Conservation (phyloP, 2,329 filamentous ascomycete genomes). For the Penicillium paneum region DNA sequence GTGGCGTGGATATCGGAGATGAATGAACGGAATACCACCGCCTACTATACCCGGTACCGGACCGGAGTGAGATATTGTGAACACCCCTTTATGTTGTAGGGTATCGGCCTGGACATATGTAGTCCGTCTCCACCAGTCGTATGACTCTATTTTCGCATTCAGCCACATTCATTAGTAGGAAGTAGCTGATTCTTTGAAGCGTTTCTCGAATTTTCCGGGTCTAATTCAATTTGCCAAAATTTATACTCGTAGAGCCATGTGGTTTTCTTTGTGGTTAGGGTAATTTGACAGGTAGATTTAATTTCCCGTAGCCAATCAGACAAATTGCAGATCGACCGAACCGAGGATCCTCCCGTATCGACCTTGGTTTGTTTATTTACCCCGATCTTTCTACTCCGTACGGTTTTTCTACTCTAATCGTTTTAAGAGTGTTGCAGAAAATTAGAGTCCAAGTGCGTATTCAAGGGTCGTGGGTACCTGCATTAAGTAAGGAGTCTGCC, state of each 20-base stretch:
- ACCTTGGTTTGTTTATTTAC: conserved; percentile 11
- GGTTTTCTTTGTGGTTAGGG: not conserved
- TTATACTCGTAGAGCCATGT: not conserved
- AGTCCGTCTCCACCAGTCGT: conserved; percentile 12
- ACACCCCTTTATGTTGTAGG: not conserved
- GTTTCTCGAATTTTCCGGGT: not conserved
- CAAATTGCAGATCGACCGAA: conserved; percentile 1
- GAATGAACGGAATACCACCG: conserved; percentile 7
- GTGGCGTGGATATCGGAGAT: conserved; percentile 30
- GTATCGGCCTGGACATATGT: conserved; percentile 9
- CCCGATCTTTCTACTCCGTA: not conserved
- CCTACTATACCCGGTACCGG: not conserved
- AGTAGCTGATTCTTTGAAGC: not conserved
- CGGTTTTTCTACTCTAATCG: not conserved
- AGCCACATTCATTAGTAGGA: not conserved
- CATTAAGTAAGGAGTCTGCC: not conserved
- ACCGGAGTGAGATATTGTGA: not conserved
- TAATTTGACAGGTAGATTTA: not conserved
- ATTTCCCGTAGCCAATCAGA: conserved; percentile 8
- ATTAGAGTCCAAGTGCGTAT: not conserved
- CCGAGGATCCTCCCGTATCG: conserved; percentile 9
- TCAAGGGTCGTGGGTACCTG: not conserved
- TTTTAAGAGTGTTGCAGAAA: not conserved
- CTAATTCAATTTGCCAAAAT: not conserved
- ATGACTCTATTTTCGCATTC: not conserved